Evolutionary conservation across 768 basidiomycete species (phyloP).

Genomic region (Scleroderma citrinum): DNA sequence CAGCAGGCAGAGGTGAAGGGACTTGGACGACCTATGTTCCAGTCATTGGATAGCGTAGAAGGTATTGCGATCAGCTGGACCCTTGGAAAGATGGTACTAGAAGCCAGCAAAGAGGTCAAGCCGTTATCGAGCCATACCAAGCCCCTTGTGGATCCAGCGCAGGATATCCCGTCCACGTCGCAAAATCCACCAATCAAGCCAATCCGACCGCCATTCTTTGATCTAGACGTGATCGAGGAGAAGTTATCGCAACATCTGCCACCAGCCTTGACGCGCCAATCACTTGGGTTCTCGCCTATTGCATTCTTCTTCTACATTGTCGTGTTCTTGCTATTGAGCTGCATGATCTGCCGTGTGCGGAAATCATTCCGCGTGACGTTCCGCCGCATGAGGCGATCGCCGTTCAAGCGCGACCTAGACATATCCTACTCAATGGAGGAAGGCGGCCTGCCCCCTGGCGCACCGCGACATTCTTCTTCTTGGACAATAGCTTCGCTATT

Average conservation of each 20-base stretch:
- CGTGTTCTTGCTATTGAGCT: conserved; percentile 36
- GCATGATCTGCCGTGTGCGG: conserved; percentile 52
- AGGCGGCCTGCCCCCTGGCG: conserved; percentile 15
- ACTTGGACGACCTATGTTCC: conserved; percentile 79
- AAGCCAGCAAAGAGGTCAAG: conserved; percentile 85
- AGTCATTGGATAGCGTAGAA: conserved; percentile 86
- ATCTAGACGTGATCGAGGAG: conserved; percentile 57
- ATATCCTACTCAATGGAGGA: conserved; percentile 45
- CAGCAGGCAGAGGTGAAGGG: conserved; percentile 79
- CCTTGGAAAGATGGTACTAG: conserved; percentile 96
- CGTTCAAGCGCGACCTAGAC: conserved; percentile 28
- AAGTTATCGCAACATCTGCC: conserved; percentile 63
- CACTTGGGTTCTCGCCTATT: conserved; percentile 69
- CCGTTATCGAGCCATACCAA: conserved; percentile 37
- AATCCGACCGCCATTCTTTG: conserved; percentile 58
- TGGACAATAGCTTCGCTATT: conserved; percentile 15
- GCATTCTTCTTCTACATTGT: conserved; percentile 52
- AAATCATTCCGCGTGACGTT: conserved; percentile 42
- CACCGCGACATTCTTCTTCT: conserved; percentile 14
- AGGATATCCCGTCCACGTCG: conserved; percentile 50
- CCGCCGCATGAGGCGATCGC: conserved; percentile 40
- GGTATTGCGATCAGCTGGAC: conserved; percentile 98
- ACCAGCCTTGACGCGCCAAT: conserved; percentile 49
- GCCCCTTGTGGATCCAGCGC: conserved; percentile 70
- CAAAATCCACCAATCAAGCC: conserved; percentile 49